Evolutionary conservation across 176 grass and related monocot species (phyloP), one percentile per base, ranked within the genome.

Genomic region (Aegilops sharonensis): DNA sequence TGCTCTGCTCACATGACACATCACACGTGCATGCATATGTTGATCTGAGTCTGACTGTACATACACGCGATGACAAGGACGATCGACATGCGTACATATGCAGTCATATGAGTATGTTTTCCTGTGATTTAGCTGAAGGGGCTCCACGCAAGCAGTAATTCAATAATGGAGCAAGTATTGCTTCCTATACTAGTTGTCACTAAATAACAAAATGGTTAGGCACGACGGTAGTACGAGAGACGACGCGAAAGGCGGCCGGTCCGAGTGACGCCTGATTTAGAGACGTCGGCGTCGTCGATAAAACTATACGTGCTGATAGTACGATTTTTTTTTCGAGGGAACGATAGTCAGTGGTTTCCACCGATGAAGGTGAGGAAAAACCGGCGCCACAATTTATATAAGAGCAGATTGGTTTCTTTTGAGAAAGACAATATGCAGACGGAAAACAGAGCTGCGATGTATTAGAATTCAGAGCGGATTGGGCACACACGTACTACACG

Each of bases 191-290:
- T 40, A 40, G 8, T 40, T 40, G 37, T 8, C 37, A 9, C 37
- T 40, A 40, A 40, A 40, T 40, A 40, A 40, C 37, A 40, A 40
- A 9, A 40, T 40, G 7, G 37, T 40, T 40, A 40, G 37, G 37
- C 37, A 40, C 37, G 37, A 9, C 37, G 13, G 47, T 15, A 75
- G 11, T 15, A 32, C 77, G 17, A 63, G 65, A 45, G 32, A 34
- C 24, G 68, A 84, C 68, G 45, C 60, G 63, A 75, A 91, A 87
- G 75, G 75, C 32, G 45, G 60, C 25, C 35, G 1, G 11, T 84
- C 75, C 36, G 89, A 87, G 56, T 87, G 84, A 90, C 57, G 12
- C 68, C 18, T 21, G 25, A 27, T 71, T 8, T 8, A 37, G 14
- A 52, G 36, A 54, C 13, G 75, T 64, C 81, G 29, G 31, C n/a